phyloP scores from a whole-genome alignment of 139 green algal genomes.

The Pedinophyceae sp. region DNA sequence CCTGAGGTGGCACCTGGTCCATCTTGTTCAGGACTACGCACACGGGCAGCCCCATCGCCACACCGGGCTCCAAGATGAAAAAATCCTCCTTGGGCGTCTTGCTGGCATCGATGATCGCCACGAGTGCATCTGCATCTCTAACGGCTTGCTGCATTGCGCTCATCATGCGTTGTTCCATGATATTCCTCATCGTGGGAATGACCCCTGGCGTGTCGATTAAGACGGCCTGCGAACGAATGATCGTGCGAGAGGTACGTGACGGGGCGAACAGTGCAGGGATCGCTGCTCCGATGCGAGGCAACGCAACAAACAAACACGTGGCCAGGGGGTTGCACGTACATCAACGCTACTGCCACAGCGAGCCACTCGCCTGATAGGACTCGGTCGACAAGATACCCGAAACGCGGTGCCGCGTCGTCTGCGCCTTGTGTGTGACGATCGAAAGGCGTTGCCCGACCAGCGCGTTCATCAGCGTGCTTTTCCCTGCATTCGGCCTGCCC shows the following conservation, averaged over 20 bases:
- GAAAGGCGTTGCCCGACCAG: constrained; percentile 84
- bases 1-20: constrained; percentile 33
- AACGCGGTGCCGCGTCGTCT: constrained; percentile 88
- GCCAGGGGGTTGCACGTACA: no score
- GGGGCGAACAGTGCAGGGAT: background rate
- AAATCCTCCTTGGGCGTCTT: constrained; percentile 29
- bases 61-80: constrained; percentile 50
- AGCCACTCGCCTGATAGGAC: no score
- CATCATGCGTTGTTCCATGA: constrained; percentile 87
- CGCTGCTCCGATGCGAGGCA: background rate
- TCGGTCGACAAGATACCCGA: constrained; percentile 74
- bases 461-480: constrained; percentile 80
- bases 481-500: constrained; percentile 63
- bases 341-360: no score
- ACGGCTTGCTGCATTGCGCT: constrained; percentile 47
- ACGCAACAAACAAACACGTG: constrained; percentile 2
- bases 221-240: constrained; percentile 44
- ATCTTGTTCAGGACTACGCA: constrained; percentile 68
- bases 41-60: constrained; percentile 43
- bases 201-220: constrained; percentile 89
- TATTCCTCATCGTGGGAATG: constrained; percentile 18
- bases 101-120: constrained; percentile 56
- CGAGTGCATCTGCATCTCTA: constrained; percentile 59
- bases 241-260: background rate
- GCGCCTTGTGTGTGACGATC: constrained; percentile 79